Percentiles rank a stretch among this genome's conserved stretches.
These are phyloP conservation scores for Zelonia costaricensis DNA, from an alignment of 208 protist genomes.

Conservation along the genomic window DNA sequence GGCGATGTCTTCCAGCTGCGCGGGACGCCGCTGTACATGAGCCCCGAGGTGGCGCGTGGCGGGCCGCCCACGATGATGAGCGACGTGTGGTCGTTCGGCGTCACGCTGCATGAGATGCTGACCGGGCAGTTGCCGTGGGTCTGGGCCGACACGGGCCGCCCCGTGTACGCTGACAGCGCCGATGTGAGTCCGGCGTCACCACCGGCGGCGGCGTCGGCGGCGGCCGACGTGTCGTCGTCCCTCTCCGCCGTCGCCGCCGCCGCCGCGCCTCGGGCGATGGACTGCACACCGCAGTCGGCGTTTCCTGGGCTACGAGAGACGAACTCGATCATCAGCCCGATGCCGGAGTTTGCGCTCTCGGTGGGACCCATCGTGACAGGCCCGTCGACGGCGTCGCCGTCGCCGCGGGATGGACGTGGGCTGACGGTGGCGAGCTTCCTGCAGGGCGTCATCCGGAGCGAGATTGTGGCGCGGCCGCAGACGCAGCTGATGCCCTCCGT, in stretches of 20 bases:
- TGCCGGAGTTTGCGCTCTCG: no score
- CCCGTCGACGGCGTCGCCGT: no score
- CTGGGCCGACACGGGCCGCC: constrained; percentile 16
- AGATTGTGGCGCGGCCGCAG: constrained; percentile 21
- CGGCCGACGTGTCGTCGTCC: no score
- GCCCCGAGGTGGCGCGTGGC: constrained; percentile 61
- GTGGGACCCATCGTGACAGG: no score
- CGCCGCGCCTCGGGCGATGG: no score
- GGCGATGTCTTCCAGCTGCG: constrained; percentile 39
- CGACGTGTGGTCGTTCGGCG: constrained; percentile 90
- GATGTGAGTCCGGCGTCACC: not conserved
- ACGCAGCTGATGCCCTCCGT: not conserved
- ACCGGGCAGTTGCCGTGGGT: constrained; percentile 61
- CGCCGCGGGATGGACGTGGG: not conserved
- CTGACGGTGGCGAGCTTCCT: constrained; percentile 23
- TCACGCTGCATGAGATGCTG: constrained; percentile 75
- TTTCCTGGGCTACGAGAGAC: no score
- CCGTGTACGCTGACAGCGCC: constrained; percentile 1
- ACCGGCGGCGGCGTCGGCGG: no score
- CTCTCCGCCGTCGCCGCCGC: not conserved
- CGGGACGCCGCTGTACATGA: constrained; percentile 81
- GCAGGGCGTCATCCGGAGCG: constrained; percentile 25
- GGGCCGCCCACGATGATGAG: constrained; percentile 62
- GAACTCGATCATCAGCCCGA: no score
- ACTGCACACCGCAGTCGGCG: no score